Base-by-base conservation (phyloP, 2,329 filamentous ascomycete genomes). In the Calcarisporium arbuscula region DNA sequence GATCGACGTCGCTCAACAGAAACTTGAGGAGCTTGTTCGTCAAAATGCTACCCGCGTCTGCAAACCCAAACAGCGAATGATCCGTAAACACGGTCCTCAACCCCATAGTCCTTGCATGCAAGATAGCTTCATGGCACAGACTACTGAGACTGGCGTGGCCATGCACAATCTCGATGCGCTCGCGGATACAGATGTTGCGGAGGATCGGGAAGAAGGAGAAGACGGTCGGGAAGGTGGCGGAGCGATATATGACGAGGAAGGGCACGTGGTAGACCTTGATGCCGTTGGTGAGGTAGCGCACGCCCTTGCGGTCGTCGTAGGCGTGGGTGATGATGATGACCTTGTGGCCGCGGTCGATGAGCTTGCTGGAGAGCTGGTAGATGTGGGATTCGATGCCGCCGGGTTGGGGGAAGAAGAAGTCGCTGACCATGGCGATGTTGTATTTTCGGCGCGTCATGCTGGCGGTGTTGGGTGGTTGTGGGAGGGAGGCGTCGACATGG, bases 141-240 rank as follows among this genome's bases (percentile, higher is more conserved):
- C 81, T 94, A 60, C 88, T 95, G 42, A 98, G 69, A 55, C 87
- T 95, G 20, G 77, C 90, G 66, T 98, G 92, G n/a, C 90, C 92
- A 56, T 98, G 92, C 1, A 98, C 89, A 50, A 98, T 98, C 58
- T 96, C 84, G 48, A 98, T 95, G 41, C 82, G 77, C 61, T 98
- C 92, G 29, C 92, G 80, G 41, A 98, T 84, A 42, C 95, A 77
- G 50, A 98, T 96, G 49, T 96, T 94, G 38, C 92, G 81, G 52
- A 98, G 89, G n/a, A 95, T 80, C 8, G 94, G 92, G 51, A 98
- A 98, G 66, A 95, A 95, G 19, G 90, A 95, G 67, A 96, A 96
- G 53, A 98, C 88, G 5, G 94, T 96, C 1, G 92, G 92, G 52
- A 98, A 90, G 10, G 88, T 94, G 5, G 88, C 79, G 44, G 88